Percentiles rank a stretch among this genome's conserved stretches.
Evolutionary conservation across 2,329 filamentous ascomycete genomes (phyloP).

Genomic region (Colletotrichum endophyticum): DNA sequence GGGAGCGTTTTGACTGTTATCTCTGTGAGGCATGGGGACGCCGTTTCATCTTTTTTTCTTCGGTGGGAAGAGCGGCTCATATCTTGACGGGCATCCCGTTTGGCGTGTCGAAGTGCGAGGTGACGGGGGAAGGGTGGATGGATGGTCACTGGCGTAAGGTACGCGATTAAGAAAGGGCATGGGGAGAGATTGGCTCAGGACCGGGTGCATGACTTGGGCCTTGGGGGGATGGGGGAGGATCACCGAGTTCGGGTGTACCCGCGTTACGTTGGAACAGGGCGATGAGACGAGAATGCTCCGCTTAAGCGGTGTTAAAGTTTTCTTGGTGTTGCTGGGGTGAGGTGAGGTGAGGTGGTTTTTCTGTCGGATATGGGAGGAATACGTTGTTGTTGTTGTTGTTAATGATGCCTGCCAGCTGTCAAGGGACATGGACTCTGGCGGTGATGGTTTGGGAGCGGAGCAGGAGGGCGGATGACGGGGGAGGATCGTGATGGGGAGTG

Average conservation of each 20-base stretch:
- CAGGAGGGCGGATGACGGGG: neutral
- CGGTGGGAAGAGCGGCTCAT: neutral
- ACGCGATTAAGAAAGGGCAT: neutral
- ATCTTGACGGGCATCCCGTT: neutral
- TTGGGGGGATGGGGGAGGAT: neutral
- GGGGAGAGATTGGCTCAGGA: neutral
- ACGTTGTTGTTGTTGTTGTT: neutral
- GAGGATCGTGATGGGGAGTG: neutral
- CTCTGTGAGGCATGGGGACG: neutral
- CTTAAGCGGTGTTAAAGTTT: neutral
- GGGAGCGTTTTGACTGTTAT: neutral
- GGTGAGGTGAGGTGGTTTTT: neutral
- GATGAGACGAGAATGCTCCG: neutral
- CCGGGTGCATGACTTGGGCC: neutral
- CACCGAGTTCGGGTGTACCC: neutral
- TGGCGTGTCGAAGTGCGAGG: neutral
- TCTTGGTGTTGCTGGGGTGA: neutral
- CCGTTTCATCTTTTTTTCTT: neutral
- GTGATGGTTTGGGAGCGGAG: neutral
- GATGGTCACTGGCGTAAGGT: no score
- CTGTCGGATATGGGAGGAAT: neutral
- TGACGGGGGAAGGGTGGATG: neutral
- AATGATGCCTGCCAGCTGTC: neutral
- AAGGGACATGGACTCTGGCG: neutral
- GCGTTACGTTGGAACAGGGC: neutral